phyloP scores from a whole-genome alignment of 441 rosid genomes.

The Pelargonium exstipulatum region DNA sequence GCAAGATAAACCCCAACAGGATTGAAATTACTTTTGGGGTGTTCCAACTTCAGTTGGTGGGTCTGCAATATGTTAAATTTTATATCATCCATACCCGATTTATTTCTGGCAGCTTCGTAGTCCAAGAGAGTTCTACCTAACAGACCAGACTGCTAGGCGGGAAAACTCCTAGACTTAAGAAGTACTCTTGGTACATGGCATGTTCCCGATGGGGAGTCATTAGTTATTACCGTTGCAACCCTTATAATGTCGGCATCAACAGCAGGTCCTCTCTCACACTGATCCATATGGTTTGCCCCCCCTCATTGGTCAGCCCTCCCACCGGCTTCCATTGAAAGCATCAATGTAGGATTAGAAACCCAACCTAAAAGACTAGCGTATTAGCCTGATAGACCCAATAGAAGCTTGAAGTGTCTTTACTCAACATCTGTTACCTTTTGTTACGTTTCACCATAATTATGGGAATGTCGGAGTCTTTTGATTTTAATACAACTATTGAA shows the following conservation, averaged over 20 bases:
- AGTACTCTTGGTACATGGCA: neutral
- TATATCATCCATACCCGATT: neutral
- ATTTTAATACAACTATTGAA: neutral
- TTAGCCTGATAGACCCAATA: too few relatives aligned
- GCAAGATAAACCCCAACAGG: neutral
- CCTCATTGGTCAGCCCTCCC: too few relatives aligned
- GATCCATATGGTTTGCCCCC: too few relatives aligned
- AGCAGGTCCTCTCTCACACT: too few relatives aligned
- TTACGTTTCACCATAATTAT: neutral
- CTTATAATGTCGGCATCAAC: too few relatives aligned
- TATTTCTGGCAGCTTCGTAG: neutral
- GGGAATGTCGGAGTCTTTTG: neutral
- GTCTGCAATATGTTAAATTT: neutral
- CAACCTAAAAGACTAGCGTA: too few relatives aligned
- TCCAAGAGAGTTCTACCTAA: too few relatives aligned
- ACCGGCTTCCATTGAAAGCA: too few relatives aligned
- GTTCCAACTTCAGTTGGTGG: neutral
- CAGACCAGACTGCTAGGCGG: too few relatives aligned
- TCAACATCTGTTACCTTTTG: neutral
- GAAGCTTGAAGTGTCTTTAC: neutral
- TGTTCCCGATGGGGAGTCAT: neutral
- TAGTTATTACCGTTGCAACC: too few relatives aligned
- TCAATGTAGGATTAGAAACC: too few relatives aligned
- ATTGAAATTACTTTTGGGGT: neutral
- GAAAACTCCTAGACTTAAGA: too few relatives aligned